Evolutionary conservation across 441 rosid genomes (phyloP).

Genomic region (Mallotus repandus): DNA sequence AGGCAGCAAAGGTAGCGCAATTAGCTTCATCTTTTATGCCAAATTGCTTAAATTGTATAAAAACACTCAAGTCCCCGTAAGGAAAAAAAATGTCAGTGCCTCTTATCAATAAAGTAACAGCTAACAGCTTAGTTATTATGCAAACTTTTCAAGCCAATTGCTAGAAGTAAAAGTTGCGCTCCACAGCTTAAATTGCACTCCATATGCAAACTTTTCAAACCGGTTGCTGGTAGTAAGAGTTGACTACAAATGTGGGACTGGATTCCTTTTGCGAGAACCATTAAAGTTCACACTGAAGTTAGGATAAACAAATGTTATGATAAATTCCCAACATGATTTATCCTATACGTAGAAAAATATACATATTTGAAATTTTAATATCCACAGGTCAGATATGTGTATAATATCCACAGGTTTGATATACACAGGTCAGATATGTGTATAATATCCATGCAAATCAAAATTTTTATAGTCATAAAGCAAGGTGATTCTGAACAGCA

Average conservation of each 20-base stretch:
- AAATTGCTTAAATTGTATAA: neutral
- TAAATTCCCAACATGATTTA: neutral
- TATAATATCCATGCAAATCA: neutral
- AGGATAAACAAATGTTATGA: neutral
- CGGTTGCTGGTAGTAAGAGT: neutral
- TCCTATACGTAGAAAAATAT: neutral
- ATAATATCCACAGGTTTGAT: neutral
- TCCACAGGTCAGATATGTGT: neutral
- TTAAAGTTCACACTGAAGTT: neutral
- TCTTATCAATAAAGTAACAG: neutral
- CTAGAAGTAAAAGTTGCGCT: neutral
- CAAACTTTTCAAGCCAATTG: neutral
- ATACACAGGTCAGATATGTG: neutral
- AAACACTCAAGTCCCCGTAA: neutral
- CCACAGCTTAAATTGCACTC: neutral
- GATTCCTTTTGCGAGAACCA: neutral
- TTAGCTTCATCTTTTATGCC: neutral
- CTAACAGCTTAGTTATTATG: neutral
- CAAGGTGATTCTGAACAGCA: neutral
- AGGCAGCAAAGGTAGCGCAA: conserved; percentile 9
- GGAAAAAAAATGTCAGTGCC: neutral
- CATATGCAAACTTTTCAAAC: neutral
- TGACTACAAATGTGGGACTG: neutral
- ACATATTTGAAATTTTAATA: neutral
- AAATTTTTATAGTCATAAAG: neutral